These are phyloP conservation scores for Myrica gale DNA, from an alignment of 306 rosid genomes.

Conservation along the genomic window DNA sequence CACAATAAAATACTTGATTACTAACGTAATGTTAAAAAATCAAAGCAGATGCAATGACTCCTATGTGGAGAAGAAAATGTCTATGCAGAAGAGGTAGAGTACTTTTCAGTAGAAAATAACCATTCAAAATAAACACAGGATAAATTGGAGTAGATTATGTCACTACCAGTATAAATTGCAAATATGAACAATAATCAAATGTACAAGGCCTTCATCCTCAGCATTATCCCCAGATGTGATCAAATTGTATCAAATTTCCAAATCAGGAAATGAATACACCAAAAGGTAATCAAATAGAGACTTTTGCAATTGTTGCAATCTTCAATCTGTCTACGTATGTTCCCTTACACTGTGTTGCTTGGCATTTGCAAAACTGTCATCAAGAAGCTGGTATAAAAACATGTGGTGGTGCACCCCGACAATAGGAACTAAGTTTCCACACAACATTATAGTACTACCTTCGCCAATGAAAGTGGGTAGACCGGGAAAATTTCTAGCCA, in stretches of 20 bases:
- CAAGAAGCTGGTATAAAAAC: too few species aligned
- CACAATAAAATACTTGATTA: slow-evolving; percentile 22
- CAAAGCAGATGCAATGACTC: not conserved
- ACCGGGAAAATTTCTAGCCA: too few species aligned
- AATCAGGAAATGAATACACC: not conserved
- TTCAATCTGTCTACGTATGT: not conserved
- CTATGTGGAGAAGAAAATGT: not conserved
- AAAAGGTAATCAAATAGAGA: not conserved
- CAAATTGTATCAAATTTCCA: not conserved
- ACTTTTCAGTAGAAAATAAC: not conserved
- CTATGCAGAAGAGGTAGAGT: not conserved
- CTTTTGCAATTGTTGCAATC: not conserved
- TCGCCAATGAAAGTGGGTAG: too few species aligned
- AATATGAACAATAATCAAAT: not conserved
- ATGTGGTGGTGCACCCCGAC: too few species aligned
- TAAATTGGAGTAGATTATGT: not conserved
- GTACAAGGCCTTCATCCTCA: not conserved
- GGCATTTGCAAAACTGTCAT: too few species aligned
- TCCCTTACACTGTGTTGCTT: not conserved
- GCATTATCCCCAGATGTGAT: not conserved
- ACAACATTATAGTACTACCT: too few species aligned
- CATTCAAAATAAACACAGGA: not conserved
- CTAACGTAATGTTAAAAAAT: not conserved
- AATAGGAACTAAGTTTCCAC: too few species aligned
- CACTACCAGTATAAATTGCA: not conserved